Base-by-base conservation (phyloP, 805 yeast genomes). In the Huiozyma sinensis region DNA sequence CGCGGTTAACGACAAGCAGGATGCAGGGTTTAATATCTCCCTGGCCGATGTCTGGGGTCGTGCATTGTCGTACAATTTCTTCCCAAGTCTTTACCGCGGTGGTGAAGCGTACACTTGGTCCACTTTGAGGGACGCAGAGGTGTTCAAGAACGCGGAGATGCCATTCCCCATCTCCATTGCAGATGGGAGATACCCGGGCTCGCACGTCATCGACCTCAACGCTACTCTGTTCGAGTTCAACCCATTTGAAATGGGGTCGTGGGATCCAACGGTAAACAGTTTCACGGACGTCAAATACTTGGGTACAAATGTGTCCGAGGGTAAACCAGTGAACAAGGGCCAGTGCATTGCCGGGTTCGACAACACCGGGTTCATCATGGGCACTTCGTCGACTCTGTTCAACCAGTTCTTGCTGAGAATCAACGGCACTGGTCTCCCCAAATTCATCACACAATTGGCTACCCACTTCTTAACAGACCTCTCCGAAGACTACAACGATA, bases 21-120 rank as follows among this genome's bases (percentile, higher is more conserved):
- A 67, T 27, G 90, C 90, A 2, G 94, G 94, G 0, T 85, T 72
- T 58, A 68, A 72, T 13, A 67, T 78, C n/a, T 68, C 83, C 6
- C 51, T 84, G 30, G 81, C 90, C 2, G 95, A 85, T 60, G 73
- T 77, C 45, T 85, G 92, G 94, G 88, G 87, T 5, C 70, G 89
- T 50, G 79, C 79, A 2, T 66, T 87, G 42, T 75, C 92, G 2
- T 74, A 80, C 51, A 87, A 83, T 63, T 76, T 86, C 49, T 77
- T 89, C 70, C 81, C 71, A 3, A 72, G 73, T 41, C 64, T 68
- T 40, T 67, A 78, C 3, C 72, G 76, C 47, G 78, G 79, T 60
- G 80, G 85, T 45, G 85, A 78, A 1, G 82, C 79, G 1, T 64
- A 76, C 57, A 71, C 79, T 2, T 79, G 73, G 64, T 66, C 76